A percentile compares a stretch with the other conserved stretches of the same genome.
Conservation (phyloP, 768 basidiomycete species). For the Mycena albidolilacea region DNA sequence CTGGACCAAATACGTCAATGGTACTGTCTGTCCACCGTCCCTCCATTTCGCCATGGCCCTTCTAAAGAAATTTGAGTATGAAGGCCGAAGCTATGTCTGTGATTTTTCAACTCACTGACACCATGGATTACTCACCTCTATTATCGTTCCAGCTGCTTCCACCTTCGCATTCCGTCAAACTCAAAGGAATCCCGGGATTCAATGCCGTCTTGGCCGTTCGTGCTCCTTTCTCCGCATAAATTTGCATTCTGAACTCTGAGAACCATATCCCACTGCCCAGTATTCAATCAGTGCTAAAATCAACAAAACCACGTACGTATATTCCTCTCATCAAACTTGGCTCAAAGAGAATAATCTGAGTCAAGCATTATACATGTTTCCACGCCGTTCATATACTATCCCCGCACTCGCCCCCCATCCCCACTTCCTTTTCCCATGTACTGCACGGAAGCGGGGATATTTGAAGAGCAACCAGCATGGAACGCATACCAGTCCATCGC, state of each 20-base stretch:
- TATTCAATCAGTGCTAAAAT: slow-evolving; percentile 72
- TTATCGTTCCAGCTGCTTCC: slow-evolving; percentile 68
- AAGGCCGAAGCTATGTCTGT: slow-evolving; percentile 73
- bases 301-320: slow-evolving; percentile 67
- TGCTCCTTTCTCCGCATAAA: not conserved
- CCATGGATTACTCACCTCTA: slow-evolving; percentile 12
- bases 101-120: slow-evolving; percentile 11
- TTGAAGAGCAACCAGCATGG: slow-evolving; percentile 66
- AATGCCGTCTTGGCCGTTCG: slow-evolving; percentile 69
- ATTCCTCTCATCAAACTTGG: slow-evolving; percentile 9
- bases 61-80: slow-evolving; percentile 70
- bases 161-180: slow-evolving; percentile 76
- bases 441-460: slow-evolving; percentile 51
- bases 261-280: slow-evolving; percentile 42
- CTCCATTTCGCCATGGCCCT: slow-evolving; percentile 70
- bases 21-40: slow-evolving; percentile 64
- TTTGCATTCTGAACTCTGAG: not conserved
- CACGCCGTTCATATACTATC: slow-evolving; percentile 75
- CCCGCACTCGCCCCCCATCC: slow-evolving; percentile 72
- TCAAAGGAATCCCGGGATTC: slow-evolving; percentile 82
- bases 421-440: slow-evolving; percentile 65
- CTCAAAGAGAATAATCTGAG: not conserved
- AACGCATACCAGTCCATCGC: slow-evolving; percentile 58
- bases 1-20: slow-evolving; percentile 68
- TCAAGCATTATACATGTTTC: slow-evolving; percentile 60